These are phyloP conservation scores for Mycena rebaudengoi DNA, from an alignment of 768 basidiomycete species.

Conservation along the genomic window DNA sequence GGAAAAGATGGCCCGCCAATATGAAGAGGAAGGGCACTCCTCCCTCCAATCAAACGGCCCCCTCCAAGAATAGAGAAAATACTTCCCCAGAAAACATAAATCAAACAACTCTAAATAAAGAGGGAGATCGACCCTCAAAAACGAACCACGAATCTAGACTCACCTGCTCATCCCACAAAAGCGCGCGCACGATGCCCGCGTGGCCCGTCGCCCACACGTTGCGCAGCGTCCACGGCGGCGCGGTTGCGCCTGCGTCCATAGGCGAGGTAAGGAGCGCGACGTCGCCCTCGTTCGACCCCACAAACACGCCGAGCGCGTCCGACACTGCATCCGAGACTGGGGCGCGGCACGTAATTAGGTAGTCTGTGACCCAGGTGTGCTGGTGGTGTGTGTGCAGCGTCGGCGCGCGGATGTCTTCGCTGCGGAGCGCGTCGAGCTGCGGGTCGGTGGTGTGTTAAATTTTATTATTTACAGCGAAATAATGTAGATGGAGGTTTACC, in stretches of 20 bases:
- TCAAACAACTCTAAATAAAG: too few species aligned
- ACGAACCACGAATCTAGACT: background rate
- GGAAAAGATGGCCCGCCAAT: too few species aligned
- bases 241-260: slow-evolving; percentile 45
- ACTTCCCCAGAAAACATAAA: too few species aligned
- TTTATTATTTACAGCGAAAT: background rate
- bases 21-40: too few species aligned
- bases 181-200: slow-evolving; percentile 61
- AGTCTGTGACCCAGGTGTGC: slow-evolving; percentile 81
- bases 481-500: slow-evolving; percentile 49
- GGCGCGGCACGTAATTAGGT: slow-evolving; percentile 70
- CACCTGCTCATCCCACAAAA: slow-evolving; percentile 66
- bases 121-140: too few species aligned
- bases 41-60: too few species aligned
- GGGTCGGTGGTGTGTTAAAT: too few species aligned
- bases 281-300: slow-evolving; percentile 80
- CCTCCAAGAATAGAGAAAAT: too few species aligned
- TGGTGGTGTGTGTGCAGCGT: slow-evolving; percentile 61
- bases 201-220: slow-evolving; percentile 66
- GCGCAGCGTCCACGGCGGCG: slow-evolving; percentile 57
- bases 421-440: slow-evolving; percentile 69
- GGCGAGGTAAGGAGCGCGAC: slow-evolving; percentile 60
- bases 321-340: slow-evolving; percentile 37
- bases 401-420: slow-evolving; percentile 70
- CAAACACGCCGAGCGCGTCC: slow-evolving; percentile 62